Base-by-base conservation (phyloP, 2,329 filamentous ascomycete genomes). In the Boeremia exigua region DNA sequence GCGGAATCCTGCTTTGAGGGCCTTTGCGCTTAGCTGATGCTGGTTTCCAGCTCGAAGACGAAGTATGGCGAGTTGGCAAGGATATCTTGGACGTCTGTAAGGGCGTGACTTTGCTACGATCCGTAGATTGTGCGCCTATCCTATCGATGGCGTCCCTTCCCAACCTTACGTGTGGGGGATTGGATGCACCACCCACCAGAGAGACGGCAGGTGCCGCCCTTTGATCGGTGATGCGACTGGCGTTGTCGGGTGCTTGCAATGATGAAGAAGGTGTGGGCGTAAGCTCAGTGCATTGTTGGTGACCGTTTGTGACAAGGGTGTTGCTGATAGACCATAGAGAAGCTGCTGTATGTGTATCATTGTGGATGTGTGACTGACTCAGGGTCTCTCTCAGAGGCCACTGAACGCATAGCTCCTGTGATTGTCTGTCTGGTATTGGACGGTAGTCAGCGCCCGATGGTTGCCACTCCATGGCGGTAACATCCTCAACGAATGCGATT, bases 1-100 rank as follows among this genome's bases (percentile, higher is more conserved):
- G 53, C 2, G 70, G 63, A 9, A 75, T 72, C 34, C 72, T 70
- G 33, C 59, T 63, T 12, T 69, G 67, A 1, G 69, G 63, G 4
- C 69, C 69, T 58, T 71, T 73, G 6, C 67, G 63, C 51, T 71
- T 74, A 23, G 71, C 70, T 14, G 72, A 73, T 7, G 68, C 72
- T 14, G 70, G 70, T 45, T 70, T 73, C 52, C 66, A 67, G 36
- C 47, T 62, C 6, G 59, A 46, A 12, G 50, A 58, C 11, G 57
- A 59, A 34, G 59, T 39, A 39, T 58, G 59, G 14, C 60, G 62
- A 17, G 43, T 48, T 30, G 64, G 51, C 15, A 54, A 44, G 19
- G 43, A 38, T 30, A 50, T 43, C 8, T 28, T 43, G 17, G 15
- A 7, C 5, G 30, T n/a, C 7, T 11, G 11, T 8, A 19, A 30